Conservation (phyloP, 768 basidiomycete species). For the Termitomyces sp. region DNA sequence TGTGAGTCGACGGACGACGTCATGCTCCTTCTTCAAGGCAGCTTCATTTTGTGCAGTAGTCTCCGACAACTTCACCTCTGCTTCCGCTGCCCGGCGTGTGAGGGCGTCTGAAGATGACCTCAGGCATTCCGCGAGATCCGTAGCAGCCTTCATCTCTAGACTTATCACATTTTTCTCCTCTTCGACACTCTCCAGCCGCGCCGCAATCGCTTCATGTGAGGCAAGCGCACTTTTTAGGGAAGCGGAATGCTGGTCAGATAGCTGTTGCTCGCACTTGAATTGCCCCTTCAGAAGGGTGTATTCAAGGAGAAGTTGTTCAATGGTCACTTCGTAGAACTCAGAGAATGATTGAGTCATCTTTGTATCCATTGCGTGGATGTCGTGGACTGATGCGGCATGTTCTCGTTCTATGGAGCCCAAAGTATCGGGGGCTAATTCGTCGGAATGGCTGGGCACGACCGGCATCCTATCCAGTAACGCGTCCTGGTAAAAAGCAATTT, state of each 20-base stretch:
- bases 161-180: constrained; percentile 23
- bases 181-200: constrained; percentile 33
- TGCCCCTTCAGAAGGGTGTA: constrained; percentile 23
- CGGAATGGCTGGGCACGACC: not conserved
- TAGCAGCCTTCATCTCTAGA: constrained; percentile 18
- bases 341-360: constrained; percentile 17
- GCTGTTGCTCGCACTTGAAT: constrained; percentile 19
- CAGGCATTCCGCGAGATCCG: constrained; percentile 15
- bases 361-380: constrained; percentile 5
- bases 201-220: constrained; percentile 34
- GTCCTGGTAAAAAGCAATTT: constrained; percentile 22
- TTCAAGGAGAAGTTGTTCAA: constrained; percentile 27
- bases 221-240: constrained; percentile 36
- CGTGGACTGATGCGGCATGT: not conserved
- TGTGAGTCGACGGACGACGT: constrained; percentile 41
- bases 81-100: constrained; percentile 14
- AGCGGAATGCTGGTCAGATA: constrained; percentile 23
- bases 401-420: constrained; percentile 6
- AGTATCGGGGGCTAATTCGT: not conserved
- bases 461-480: not conserved
- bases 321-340: constrained; percentile 30
- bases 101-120: constrained; percentile 16
- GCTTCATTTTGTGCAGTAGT: constrained; percentile 24
- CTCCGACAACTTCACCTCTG: constrained; percentile 22
- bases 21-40: constrained; percentile 39